phyloP scores from a whole-genome alignment of 768 basidiomycete species.

The Termitomyces sp. region DNA sequence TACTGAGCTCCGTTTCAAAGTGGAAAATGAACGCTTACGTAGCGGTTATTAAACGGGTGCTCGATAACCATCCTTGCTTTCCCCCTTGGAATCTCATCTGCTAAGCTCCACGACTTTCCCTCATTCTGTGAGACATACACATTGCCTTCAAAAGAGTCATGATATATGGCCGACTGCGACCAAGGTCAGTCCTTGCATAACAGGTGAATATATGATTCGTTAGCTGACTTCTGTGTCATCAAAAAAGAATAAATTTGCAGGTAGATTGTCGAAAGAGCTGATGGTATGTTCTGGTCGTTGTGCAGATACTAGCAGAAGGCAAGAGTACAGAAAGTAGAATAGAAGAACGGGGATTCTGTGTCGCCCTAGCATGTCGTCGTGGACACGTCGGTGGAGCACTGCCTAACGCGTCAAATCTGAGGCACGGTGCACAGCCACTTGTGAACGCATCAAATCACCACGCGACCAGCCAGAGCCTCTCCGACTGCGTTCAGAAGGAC shows the following conservation, averaged over 20 bases:
- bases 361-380: slow-evolving; percentile 20
- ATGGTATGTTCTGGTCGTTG: slow-evolving; percentile 45
- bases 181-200: slow-evolving; percentile 7
- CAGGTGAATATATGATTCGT: not conserved
- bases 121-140: slow-evolving; percentile 83
- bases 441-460: not conserved
- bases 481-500: too few relatives aligned
- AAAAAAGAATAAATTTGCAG: slow-evolving; percentile 82
- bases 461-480: not conserved
- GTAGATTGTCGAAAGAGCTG: slow-evolving; percentile 63
- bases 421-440: slow-evolving; percentile 13
- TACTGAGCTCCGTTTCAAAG: not conserved
- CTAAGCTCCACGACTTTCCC: slow-evolving; percentile 63
- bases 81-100: slow-evolving; percentile 48
- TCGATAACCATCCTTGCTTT: slow-evolving; percentile 68
- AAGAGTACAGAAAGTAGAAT: slow-evolving; percentile 14
- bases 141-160: slow-evolving; percentile 64
- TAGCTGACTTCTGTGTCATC: slow-evolving; percentile 75
- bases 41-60: slow-evolving; percentile 80
- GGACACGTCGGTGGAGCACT: slow-evolving; percentile 15
- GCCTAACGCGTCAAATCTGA: slow-evolving; percentile 5
- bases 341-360: slow-evolving; percentile 15
- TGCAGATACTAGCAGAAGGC: slow-evolving; percentile 17
- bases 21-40: slow-evolving; percentile 37
- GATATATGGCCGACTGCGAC: slow-evolving; percentile 61